Evolutionary conservation across 805 yeast genomes (phyloP).

Genomic region (Saccharomyces kudriavzevii): DNA sequence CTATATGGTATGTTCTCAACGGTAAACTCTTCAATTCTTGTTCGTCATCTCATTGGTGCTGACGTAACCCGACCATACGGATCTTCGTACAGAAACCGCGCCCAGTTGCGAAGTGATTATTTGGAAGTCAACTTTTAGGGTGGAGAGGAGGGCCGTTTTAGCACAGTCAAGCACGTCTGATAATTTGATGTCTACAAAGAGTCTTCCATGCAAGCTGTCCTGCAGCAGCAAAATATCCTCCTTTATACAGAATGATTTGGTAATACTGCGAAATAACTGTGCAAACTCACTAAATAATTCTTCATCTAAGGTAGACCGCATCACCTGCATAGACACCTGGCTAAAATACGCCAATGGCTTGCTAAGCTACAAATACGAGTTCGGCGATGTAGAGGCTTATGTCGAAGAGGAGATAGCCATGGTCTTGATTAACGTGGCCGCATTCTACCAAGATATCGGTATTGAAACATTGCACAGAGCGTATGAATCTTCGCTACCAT

Average conservation of each 20-base stretch:
- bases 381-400: conserved; percentile 1
- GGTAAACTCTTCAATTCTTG: not conserved
- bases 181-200: not conserved
- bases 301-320: conserved; percentile 1
- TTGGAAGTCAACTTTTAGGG: not conserved
- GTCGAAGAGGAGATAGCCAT: conserved; percentile 6
- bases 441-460: conserved; percentile 14
- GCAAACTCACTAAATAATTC: not conserved
- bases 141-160: not conserved
- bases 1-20: not conserved
- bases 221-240: not conserved
- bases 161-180: not conserved
- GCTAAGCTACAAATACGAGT: conserved; percentile 4
- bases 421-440: conserved; percentile 15
- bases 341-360: conserved; percentile 7
- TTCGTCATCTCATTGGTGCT: not conserved
- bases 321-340: conserved; percentile 8
- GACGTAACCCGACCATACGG: not conserved
- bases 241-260: not conserved
- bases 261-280: not conserved
- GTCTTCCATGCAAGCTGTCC: not conserved
- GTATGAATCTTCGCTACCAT: conserved; percentile 11
- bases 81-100: not conserved
- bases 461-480: conserved; percentile 23
- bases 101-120: not conserved